Evolutionary conservation across 1,284 basidiomycete genomes (phyloP), one percentile per base, ranked within the genome.

Genomic region (Hortiboletus rubellus): DNA sequence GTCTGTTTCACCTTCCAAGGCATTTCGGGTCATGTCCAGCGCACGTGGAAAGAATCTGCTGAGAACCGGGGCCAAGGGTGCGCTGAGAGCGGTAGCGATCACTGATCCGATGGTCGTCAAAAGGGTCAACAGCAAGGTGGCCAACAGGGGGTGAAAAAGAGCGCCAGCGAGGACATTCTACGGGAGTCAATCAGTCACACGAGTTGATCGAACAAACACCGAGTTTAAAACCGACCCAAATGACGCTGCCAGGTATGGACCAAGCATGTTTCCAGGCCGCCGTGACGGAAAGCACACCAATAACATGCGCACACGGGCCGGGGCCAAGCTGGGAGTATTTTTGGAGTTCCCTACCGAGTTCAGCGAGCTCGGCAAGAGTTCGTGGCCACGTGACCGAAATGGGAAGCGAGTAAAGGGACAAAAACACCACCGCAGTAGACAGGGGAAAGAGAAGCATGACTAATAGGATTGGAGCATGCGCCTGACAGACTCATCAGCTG

Each of bases 221-320:
- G 40, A 79, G 84, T 65, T 63, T 15, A 7, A 55, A 45, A 64
- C 66, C 12, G 12, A 93, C 91, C 85, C 94, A 87, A 54, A 96
- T 81, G 52, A 95, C 92, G 60, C 91, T 93, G 7, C 93, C 93
- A 6, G 93, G 93, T 50, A 96, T 84, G 59, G 92, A 94, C 93
- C 93, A 96, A 8, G 93, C 92, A 71, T 96, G 94, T 74, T 94
- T 96, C 92, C 92, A 96, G 37, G 92, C 79, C 3, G 91, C 91
- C 22, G 89, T 86, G n/a, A 93, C 80, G 38, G 88, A 86, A 66
- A 96, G 81, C 40, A 94, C 92, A n/a, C 80, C 84, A 46, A 95
- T 72, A 46, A 92, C 87, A 70, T 92, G 90, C 6, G 81, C 79
- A 55, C 85, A 77, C 17, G 85, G 82, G 2, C 72, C 75, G 15